Evolutionary conservation across 352 stramenopile species (phyloP).

Genomic region (Phytophthora pluvialis): DNA sequence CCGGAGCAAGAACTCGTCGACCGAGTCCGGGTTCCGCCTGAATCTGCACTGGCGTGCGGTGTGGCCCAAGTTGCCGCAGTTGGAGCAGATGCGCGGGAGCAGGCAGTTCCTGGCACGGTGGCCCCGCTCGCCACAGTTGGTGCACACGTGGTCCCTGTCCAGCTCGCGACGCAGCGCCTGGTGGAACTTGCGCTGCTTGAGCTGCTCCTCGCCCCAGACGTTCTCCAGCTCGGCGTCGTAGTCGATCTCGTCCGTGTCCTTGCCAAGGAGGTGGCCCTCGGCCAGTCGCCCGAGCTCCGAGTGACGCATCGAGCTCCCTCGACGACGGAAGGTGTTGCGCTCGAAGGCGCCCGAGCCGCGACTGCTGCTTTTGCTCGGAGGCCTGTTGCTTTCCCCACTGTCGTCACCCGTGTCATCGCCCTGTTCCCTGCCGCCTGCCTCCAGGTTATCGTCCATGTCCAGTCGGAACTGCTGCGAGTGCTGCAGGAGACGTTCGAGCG

Average conservation of each 20-base stretch:
- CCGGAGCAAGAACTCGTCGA: conserved; percentile 39
- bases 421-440: conserved; percentile 10
- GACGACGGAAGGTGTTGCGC: conserved; percentile 25
- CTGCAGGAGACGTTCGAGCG: conserved; percentile 71
- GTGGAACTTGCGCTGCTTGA: conserved; percentile 67
- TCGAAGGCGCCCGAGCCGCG: neutral
- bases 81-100: conserved; percentile 78
- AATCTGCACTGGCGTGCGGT: conserved; percentile 54
- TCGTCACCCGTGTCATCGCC: conserved; percentile 22
- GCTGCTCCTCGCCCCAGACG: conserved; percentile 39
- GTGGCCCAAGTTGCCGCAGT: conserved; percentile 80
- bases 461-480: conserved; percentile 70
- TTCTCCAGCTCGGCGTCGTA: conserved; percentile 75
- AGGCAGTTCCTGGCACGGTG: conserved; percentile 75
- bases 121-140: conserved; percentile 78
- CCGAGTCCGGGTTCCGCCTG: conserved; percentile 25
- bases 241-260: conserved; percentile 61
- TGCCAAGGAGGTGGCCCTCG: conserved; percentile 16
- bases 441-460: conserved; percentile 33
- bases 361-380: neutral
- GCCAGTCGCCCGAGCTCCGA: conserved; percentile 23
- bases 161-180: conserved; percentile 63
- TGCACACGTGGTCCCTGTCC: conserved; percentile 70
- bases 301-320: conserved; percentile 11
- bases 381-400: neutral